Conservation (phyloP, 768 basidiomycete genomes). For the Auriscalpium microsporum region DNA sequence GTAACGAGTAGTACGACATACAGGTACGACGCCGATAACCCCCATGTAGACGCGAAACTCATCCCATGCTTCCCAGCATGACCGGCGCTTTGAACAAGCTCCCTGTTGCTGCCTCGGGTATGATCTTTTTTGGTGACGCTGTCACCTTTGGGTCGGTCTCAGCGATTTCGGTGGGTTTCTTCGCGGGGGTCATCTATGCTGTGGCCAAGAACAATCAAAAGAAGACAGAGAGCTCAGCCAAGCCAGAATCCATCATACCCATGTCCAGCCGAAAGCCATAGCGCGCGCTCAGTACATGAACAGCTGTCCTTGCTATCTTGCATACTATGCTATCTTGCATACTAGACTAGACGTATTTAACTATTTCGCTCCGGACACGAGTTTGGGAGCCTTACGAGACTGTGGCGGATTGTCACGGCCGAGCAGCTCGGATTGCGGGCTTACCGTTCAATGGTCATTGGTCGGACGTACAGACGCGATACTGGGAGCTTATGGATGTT, state of each 20-base stretch:
- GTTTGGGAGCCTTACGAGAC: neutral
- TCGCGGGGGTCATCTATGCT: constrained; percentile 87
- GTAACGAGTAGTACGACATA: constrained; percentile 98
- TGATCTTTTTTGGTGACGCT: constrained; percentile 92
- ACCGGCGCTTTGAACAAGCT: constrained; percentile 96
- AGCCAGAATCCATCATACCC: constrained; percentile 51
- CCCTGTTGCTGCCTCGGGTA: constrained; percentile 96
- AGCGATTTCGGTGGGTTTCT: constrained; percentile 81
- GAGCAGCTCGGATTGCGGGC: too few species aligned
- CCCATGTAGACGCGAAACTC: too few species aligned
- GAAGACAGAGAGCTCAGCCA: constrained; percentile 53
- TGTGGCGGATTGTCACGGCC: too few species aligned
- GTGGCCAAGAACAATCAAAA: constrained; percentile 93
- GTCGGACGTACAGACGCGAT: too few species aligned
- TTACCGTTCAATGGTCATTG: too few species aligned
- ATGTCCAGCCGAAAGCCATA: constrained; percentile 43
- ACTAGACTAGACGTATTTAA: neutral
- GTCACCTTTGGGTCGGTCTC: constrained; percentile 84
- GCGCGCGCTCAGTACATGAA: neutral
- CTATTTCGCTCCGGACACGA: neutral
- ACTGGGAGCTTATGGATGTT: too few species aligned
- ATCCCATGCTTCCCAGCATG: constrained; percentile 48
- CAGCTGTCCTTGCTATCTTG: neutral
- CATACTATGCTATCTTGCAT: neutral
- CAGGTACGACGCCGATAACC: constrained; percentile 42